Evolutionary conservation across 345 rosid species (phyloP).

Genomic region (Eucalyptus rudis): DNA sequence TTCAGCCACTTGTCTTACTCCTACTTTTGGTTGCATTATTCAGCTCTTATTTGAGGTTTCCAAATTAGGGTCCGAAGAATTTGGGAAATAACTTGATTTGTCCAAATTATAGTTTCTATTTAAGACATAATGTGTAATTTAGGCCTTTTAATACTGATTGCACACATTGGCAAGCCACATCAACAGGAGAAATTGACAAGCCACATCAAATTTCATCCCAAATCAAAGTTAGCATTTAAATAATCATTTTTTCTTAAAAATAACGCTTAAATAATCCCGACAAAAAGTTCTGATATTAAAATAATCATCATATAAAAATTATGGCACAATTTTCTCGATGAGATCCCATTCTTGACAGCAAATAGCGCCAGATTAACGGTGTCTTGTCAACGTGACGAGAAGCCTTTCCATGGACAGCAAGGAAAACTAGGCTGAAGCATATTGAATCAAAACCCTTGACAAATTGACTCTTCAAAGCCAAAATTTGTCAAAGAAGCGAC

Average conservation of each 20-base stretch:
- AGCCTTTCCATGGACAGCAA: neutral
- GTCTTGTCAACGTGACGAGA: neutral
- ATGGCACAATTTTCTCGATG: neutral
- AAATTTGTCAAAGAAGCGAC: neutral
- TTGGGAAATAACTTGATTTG: neutral
- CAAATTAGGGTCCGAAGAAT: neutral
- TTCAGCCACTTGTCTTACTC: neutral
- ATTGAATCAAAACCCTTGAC: neutral
- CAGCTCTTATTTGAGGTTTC: neutral
- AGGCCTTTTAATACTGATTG: neutral
- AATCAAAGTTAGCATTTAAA: neutral
- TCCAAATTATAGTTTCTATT: neutral
- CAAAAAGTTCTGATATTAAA: neutral
- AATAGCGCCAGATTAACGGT: neutral
- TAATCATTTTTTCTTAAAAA: neutral
- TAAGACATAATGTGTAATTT: neutral
- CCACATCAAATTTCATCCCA: neutral
- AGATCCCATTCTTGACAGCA: neutral
- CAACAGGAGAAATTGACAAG: rapidly evolving
- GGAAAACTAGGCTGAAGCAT: neutral
- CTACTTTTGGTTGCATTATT: neutral
- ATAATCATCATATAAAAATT: neutral
- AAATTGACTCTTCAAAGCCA: neutral
- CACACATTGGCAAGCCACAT: neutral
- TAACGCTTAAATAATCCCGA: neutral